A percentile compares a stretch with the other conserved stretches of the same genome.
Conservation (phyloP, 352 stramenopile genomes). For the Globisporangium perplexum region DNA sequence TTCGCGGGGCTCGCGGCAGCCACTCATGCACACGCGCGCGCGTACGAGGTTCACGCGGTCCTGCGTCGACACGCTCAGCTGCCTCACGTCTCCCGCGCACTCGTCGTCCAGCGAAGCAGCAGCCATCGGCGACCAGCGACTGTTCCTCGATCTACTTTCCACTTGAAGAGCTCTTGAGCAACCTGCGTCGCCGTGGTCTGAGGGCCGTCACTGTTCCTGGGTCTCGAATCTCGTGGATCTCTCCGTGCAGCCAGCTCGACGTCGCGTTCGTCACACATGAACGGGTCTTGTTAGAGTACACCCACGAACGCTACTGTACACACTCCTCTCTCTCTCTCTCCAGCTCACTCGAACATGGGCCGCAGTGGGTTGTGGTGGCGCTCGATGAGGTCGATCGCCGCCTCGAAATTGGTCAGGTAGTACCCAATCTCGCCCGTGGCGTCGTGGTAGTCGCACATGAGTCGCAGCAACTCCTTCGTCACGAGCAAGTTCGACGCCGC, state of each 20-base stretch:
- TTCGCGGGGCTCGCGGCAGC: not conserved
- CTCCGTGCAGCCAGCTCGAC: too few relatives aligned
- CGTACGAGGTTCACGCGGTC: slow-evolving; percentile 40
- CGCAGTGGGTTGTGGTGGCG: slow-evolving; percentile 33
- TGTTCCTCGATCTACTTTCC: too few relatives aligned
- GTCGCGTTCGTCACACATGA: too few relatives aligned
- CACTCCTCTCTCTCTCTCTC: too few relatives aligned
- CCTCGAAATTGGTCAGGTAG: slow-evolving; percentile 68
- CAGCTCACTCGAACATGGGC: slow-evolving; percentile 24
- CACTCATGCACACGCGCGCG: not conserved
- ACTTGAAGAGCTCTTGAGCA: too few relatives aligned
- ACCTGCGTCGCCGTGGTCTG: too few relatives aligned
- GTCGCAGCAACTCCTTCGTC: slow-evolving; percentile 46
- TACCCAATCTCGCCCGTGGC: slow-evolving; percentile 63
- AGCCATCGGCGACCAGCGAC: too few relatives aligned
- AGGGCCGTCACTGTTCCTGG: too few relatives aligned
- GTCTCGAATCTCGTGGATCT: too few relatives aligned
- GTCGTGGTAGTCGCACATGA: slow-evolving; percentile 55
- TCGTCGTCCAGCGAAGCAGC: too few relatives aligned
- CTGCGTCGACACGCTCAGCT: slow-evolving; percentile 19
- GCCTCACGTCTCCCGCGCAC: slow-evolving; percentile 25
- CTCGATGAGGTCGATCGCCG: slow-evolving; percentile 51
- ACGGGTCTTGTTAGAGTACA: not conserved
- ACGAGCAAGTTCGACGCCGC: slow-evolving; percentile 27
- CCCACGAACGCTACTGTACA: not conserved